phyloP scores from a whole-genome alignment of 2,329 filamentous ascomycete species.

The Bisporella sp. region DNA sequence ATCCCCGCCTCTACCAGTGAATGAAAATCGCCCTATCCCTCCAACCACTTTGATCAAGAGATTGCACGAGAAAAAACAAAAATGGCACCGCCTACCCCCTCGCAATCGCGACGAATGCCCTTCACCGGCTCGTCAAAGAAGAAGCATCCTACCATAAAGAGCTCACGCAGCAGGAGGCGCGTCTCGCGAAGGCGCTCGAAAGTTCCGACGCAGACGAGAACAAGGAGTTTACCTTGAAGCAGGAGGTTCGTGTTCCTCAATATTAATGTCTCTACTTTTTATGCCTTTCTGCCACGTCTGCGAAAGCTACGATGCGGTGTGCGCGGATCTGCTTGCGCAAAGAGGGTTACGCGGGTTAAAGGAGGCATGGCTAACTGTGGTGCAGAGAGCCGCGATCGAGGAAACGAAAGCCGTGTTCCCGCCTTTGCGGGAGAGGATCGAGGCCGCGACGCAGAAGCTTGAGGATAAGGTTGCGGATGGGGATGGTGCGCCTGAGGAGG shows the following conservation, averaged over 20 bases:
- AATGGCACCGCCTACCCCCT: conserved; percentile 75
- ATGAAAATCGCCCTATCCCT: no score
- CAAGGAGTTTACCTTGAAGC: conserved; percentile 70
- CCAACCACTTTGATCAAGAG: no score
- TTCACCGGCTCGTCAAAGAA: conserved; percentile 84
- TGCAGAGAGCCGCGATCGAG: conserved; percentile 51
- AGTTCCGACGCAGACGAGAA: conserved; percentile 60
- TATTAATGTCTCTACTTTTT: no score
- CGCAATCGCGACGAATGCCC: conserved; percentile 70
- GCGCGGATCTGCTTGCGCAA: no score
- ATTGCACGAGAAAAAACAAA: not conserved
- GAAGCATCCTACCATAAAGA: conserved; percentile 88
- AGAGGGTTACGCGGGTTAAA: no score
- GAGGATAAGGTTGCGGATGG: conserved; percentile 68
- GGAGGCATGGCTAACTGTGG: no score
- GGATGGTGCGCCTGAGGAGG: conserved; percentile 37
- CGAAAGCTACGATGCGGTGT: no score
- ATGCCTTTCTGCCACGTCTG: no score
- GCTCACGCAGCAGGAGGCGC: conserved; percentile 64
- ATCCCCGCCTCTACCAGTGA: no score
- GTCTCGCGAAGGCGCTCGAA: conserved; percentile 53
- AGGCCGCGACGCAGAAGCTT: conserved; percentile 63
- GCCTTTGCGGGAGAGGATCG: conserved; percentile 63
- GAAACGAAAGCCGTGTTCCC: conserved; percentile 83
- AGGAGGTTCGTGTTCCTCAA: conserved; percentile 61